Evolutionary conservation across 805 yeast species (phyloP).

Genomic region (Groenewaldozyma salmanticensis): DNA sequence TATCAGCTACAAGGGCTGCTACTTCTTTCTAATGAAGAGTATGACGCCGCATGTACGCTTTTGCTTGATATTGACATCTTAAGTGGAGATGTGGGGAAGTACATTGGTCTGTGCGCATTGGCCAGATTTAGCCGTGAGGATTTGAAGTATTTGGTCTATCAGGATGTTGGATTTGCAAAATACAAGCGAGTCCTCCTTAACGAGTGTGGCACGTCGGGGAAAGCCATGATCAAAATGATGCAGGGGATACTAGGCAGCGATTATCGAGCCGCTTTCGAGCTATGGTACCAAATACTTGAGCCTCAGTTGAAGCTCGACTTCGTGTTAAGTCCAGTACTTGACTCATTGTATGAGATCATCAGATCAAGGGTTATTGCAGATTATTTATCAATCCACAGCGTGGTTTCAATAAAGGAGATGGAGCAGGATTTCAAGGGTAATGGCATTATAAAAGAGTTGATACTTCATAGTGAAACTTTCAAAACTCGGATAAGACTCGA

Average conservation of each 20-base stretch:
- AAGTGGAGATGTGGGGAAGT: constrained; percentile 7
- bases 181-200: background rate
- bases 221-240: constrained; percentile 1
- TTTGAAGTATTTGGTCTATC: constrained; percentile 10
- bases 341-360: constrained; percentile 2
- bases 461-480: background rate
- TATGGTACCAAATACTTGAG: background rate
- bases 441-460: background rate
- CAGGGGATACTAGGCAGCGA: background rate
- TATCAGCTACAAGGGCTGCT: background rate
- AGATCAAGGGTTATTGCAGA: constrained; percentile 7
- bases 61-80: background rate
- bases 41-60: background rate
- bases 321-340: constrained; percentile 4
- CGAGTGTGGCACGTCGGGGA: background rate
- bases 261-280: constrained; percentile 6
- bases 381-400: constrained; percentile 6
- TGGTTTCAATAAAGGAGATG: constrained; percentile 4
- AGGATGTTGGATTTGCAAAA: constrained; percentile 10
- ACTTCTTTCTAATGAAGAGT: background rate
- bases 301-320: constrained; percentile 6
- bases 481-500: background rate
- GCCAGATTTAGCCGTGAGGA: constrained; percentile 11
- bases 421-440: constrained; percentile 4
- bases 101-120: constrained; percentile 12